These are phyloP conservation scores for Teratosphaeria pseudoeucalypti DNA, from an alignment of 2,329 filamentous ascomycete genomes.

Conservation along the genomic window DNA sequence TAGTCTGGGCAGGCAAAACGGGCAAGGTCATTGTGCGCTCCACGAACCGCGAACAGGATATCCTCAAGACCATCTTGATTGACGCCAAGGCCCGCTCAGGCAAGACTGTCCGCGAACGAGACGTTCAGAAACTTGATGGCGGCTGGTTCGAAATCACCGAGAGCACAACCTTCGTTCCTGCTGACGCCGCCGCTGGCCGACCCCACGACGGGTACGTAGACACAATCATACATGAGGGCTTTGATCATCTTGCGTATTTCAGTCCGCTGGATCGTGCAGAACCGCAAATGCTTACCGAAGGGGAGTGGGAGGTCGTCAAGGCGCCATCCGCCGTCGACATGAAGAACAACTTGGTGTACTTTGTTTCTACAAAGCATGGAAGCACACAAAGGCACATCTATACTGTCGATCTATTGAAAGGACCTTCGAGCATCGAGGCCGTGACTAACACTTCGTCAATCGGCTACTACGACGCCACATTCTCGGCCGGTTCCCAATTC, in stretches of 20 bases:
- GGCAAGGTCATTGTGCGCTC: constrained; percentile 76
- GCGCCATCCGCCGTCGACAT: constrained; percentile 79
- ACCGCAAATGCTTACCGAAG: constrained; percentile 78
- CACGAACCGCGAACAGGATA: constrained; percentile 87
- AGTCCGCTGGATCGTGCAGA: constrained; percentile 71
- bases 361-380: constrained; percentile 73
- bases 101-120: constrained; percentile 65
- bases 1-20: constrained; percentile 70
- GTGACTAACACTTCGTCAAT: constrained; percentile 64
- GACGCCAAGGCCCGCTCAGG: constrained; percentile 65
- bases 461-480: constrained; percentile 72
- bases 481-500: constrained; percentile 73
- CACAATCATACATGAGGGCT: constrained; percentile 73
- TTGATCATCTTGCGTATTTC: constrained; percentile 90
- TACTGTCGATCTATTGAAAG: constrained; percentile 74
- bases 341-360: constrained; percentile 80
- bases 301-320: constrained; percentile 82
- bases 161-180: constrained; percentile 74
- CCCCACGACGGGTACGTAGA: constrained; percentile 86
- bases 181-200: constrained; percentile 60
- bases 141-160: constrained; percentile 96
- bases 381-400: constrained; percentile 89
- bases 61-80: constrained; percentile 78
- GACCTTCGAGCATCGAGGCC: constrained; percentile 48
- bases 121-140: constrained; percentile 77